phyloP scores from a whole-genome alignment of 805 yeast genomes.

The Sugiyamaella marilandica region DNA sequence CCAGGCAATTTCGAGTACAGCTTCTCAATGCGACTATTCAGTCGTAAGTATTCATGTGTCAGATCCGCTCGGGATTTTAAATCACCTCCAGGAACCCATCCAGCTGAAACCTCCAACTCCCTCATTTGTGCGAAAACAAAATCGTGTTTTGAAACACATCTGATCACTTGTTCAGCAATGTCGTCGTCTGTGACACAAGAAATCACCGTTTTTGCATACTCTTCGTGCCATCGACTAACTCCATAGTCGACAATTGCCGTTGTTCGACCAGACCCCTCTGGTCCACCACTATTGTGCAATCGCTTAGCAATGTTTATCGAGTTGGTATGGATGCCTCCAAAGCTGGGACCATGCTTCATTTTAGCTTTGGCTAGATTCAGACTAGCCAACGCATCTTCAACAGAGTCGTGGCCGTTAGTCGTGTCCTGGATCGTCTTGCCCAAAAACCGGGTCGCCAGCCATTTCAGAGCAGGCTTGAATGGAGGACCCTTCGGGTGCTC shows the following conservation, averaged over 20 bases:
- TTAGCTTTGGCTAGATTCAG: slow-evolving; percentile 70
- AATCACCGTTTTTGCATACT: slow-evolving; percentile 34
- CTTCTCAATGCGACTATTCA: slow-evolving; percentile 43
- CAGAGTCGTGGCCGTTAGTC: slow-evolving; percentile 74
- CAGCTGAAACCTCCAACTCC: slow-evolving; percentile 49
- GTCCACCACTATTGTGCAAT: background rate
- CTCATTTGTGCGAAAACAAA: slow-evolving; percentile 53
- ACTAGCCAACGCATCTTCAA: slow-evolving; percentile 80
- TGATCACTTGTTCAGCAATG: slow-evolving; percentile 40
- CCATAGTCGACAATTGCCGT: slow-evolving; percentile 36
- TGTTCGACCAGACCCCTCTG: slow-evolving; percentile 10
- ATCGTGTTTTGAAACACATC: slow-evolving; percentile 39
- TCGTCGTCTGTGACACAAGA: slow-evolving; percentile 59
- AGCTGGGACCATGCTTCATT: slow-evolving; percentile 57
- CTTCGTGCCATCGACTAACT: slow-evolving; percentile 32
- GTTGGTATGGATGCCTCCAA: slow-evolving; percentile 43
- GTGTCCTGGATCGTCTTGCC: slow-evolving; percentile 61
- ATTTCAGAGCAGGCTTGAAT: slow-evolving; percentile 67
- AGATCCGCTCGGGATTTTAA: slow-evolving; percentile 13
- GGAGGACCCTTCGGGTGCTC: slow-evolving; percentile 86
- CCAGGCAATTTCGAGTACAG: slow-evolving; percentile 53
- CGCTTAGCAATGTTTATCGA: slow-evolving; percentile 14
- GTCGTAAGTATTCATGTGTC: slow-evolving; percentile 26
- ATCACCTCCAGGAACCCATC: slow-evolving; percentile 24
- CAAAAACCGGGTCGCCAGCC: slow-evolving; percentile 57